A percentile compares a stretch with the other conserved stretches of the same genome.
Evolutionary conservation across 2,329 filamentous ascomycete genomes (phyloP).

Genomic region (Nannizzia gypsea): DNA sequence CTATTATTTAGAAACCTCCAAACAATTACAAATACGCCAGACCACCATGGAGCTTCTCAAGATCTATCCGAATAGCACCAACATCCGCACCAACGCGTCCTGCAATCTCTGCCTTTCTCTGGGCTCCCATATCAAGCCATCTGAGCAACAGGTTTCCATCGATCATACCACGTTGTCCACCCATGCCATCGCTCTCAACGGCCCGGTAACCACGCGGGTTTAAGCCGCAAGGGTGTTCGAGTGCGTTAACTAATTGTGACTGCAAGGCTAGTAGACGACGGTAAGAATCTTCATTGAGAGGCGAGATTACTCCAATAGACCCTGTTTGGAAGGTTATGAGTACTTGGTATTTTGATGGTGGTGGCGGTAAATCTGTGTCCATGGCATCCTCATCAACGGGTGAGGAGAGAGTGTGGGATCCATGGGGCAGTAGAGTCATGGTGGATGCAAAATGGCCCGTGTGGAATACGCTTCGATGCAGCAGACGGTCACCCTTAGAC

Average conservation of each 20-base stretch:
- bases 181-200: constrained; percentile 37
- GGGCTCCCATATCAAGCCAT: constrained; percentile 64
- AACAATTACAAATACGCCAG: constrained; percentile 34
- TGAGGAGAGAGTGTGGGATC: constrained; percentile 37
- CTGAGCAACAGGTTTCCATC: constrained; percentile 65
- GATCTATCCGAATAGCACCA: constrained; percentile 57
- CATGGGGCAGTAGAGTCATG: constrained; percentile 64
- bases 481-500: constrained; percentile 71
- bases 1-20: not conserved
- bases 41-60: constrained; percentile 54
- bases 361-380: constrained; percentile 23
- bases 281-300: constrained; percentile 69
- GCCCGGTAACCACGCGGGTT: constrained; percentile 72
- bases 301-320: constrained; percentile 61
- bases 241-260: constrained; percentile 62
- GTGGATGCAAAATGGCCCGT: constrained; percentile 66
- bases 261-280: constrained; percentile 71
- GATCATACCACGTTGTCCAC: constrained; percentile 52
- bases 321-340: constrained; percentile 67
- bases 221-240: constrained; percentile 65
- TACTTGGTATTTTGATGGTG: constrained; percentile 35
- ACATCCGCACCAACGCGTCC: constrained; percentile 58
- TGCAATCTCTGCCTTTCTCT: constrained; percentile 60
- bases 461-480: constrained; percentile 81
- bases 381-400: constrained; percentile 28